Evolutionary conservation across 2,329 filamentous ascomycete species (phyloP).

Genomic region (Hymenoscyphus fraxineus): DNA sequence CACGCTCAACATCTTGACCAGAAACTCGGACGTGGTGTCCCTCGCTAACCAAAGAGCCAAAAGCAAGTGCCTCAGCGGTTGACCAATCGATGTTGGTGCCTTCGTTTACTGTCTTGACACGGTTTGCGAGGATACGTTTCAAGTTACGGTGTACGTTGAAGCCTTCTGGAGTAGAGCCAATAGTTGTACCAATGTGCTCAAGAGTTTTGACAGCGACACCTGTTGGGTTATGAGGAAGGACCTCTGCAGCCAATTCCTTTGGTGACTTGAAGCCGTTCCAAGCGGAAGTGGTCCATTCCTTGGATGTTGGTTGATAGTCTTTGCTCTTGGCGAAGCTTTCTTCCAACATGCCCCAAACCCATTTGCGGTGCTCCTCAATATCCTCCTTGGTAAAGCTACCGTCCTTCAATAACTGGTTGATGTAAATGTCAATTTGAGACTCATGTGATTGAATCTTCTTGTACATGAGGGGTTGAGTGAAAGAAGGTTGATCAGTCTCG

Average conservation of each 20-base stretch:
- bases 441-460: slow-evolving; percentile 88
- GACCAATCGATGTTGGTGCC: slow-evolving; percentile 97
- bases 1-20: slow-evolving; percentile 98
- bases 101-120: slow-evolving; percentile 87
- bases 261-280: slow-evolving; percentile 99
- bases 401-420: slow-evolving; percentile 84
- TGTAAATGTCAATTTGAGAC: slow-evolving; percentile 84
- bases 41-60: slow-evolving; percentile 85
- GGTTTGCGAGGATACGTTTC: slow-evolving; percentile 87
- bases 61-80: slow-evolving; percentile 92
- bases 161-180: slow-evolving; percentile 74
- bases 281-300: slow-evolving; percentile 97
- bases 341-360: slow-evolving; percentile 99
- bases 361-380: slow-evolving; percentile 98
- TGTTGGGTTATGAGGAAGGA: slow-evolving; percentile 87
- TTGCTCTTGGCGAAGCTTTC: slow-evolving; percentile 97
- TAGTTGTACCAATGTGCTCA: slow-evolving; percentile 76
- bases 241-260: slow-evolving; percentile 92
- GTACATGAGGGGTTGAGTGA: slow-evolving; percentile 99
- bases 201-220: slow-evolving; percentile 70
- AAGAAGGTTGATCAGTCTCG: slow-evolving; percentile 98
- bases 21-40: slow-evolving; percentile 97
- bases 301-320: slow-evolving; percentile 92
- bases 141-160: slow-evolving; percentile 93
- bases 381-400: slow-evolving; percentile 97